These are phyloP conservation scores for Pyrenophora teres DNA, from an alignment of 2,329 filamentous ascomycete species.

Conservation along the genomic window DNA sequence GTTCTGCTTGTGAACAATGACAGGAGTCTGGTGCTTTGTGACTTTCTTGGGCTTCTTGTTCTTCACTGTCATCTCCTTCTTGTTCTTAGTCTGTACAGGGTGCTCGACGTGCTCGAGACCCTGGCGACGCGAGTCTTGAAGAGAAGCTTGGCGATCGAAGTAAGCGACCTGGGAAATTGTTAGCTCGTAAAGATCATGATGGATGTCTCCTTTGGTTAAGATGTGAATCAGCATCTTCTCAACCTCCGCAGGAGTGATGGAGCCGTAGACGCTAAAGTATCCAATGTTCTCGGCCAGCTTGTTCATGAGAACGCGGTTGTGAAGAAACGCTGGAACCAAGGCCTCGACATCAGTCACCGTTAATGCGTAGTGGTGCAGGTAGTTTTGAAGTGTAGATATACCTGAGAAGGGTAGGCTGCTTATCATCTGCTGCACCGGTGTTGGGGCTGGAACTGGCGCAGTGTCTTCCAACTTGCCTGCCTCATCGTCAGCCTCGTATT, in stretches of 20 bases:
- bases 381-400: neutral
- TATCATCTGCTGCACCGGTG: neutral
- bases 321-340: constrained; percentile 4
- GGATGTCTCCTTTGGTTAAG: neutral
- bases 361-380: neutral
- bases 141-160: neutral
- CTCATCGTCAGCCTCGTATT: neutral
- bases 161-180: neutral
- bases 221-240: constrained; percentile 8
- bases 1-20: no score
- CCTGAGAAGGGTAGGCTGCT: neutral
- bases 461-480: neutral
- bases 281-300: constrained; percentile 10
- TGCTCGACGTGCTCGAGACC: neutral
- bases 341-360: constrained; percentile 6
- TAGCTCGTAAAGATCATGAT: constrained; percentile 1
- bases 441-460: no score
- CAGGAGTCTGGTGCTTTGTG: no score
- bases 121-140: neutral
- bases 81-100: neutral
- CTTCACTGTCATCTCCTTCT: neutral
- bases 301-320: neutral
- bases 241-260: neutral
- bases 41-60: neutral
- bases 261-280: neutral